phyloP scores from a whole-genome alignment of 1,284 basidiomycete genomes.

The Puccinia polysora region DNA sequence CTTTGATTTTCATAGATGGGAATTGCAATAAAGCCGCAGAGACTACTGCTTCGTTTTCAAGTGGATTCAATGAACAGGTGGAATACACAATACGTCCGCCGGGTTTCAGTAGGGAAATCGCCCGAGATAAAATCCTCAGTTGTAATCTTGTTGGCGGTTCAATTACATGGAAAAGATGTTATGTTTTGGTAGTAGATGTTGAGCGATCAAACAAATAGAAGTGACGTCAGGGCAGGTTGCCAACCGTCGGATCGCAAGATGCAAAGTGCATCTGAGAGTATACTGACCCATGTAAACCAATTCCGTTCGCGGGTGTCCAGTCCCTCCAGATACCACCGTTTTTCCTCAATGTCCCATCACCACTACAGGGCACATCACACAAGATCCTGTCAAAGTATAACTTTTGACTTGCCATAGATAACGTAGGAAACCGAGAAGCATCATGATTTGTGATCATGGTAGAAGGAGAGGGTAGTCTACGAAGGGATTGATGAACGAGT shows the following conservation, averaged over 20 bases:
- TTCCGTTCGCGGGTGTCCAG: conserved; percentile 83
- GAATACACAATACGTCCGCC: conserved; percentile 93
- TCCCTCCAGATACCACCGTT: conserved; percentile 92
- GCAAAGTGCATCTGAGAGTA: no score
- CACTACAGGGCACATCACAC: conserved; percentile 95
- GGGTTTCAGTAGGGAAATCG: conserved; percentile 79
- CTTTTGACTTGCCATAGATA: conserved; percentile 58
- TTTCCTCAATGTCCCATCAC: conserved; percentile 93
- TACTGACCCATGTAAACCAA: conserved; percentile 76
- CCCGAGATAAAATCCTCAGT: conserved; percentile 82
- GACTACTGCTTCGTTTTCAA: conserved; percentile 96
- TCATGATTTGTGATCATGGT: conserved; percentile 95
- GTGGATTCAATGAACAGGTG: conserved; percentile 93
- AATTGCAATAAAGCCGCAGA: conserved; percentile 72
- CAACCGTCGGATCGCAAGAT: not conserved
- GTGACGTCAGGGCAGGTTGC: no score
- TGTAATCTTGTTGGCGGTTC: conserved; percentile 63
- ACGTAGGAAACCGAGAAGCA: conserved; percentile 77
- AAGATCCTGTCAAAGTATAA: conserved; percentile 88
- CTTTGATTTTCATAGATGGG: conserved; percentile 72
- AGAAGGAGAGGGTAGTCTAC: conserved; percentile 83
- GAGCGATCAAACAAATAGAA: no score
- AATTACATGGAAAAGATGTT: conserved; percentile 19
- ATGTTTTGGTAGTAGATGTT: conserved; percentile 10
- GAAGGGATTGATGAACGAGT: conserved; percentile 87